Evolutionary conservation across 805 yeast species (phyloP).

Genomic region (Yamadazyma philogaea): DNA sequence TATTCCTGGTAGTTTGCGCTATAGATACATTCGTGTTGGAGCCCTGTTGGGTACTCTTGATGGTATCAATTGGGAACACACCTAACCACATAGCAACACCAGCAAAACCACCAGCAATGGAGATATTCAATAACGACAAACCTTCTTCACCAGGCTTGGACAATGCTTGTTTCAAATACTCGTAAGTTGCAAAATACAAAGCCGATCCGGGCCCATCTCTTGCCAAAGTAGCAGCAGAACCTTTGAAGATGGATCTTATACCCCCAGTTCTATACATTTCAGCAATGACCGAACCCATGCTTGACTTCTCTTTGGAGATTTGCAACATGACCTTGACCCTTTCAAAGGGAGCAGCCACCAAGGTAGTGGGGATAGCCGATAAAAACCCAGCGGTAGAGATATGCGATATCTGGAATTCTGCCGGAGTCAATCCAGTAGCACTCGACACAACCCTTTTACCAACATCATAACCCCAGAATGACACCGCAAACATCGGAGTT

Average conservation of each 20-base stretch:
- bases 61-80: conserved; percentile 94
- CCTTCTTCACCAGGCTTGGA: conserved; percentile 48
- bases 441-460: conserved; percentile 73
- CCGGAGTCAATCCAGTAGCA: conserved; percentile 35
- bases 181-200: conserved; percentile 91
- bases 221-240: conserved; percentile 87
- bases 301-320: conserved; percentile 53
- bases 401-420: conserved; percentile 58
- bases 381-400: conserved; percentile 91
- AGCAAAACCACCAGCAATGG: conserved; percentile 91
- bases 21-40: conserved; percentile 55
- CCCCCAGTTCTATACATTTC: conserved; percentile 80
- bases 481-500: conserved; percentile 97
- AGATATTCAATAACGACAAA: conserved; percentile 68
- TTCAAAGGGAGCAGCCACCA: conserved; percentile 97
- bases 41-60: conserved; percentile 79
- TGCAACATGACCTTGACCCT: conserved; percentile 93
- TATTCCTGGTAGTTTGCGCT: conserved; percentile 59
- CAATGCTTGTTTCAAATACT: conserved; percentile 63
- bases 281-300: conserved; percentile 59
- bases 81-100: conserved; percentile 97
- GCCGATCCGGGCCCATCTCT: conserved; percentile 99
- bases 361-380: conserved; percentile 91
- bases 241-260: conserved; percentile 78
- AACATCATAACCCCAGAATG: conserved; percentile 96